Percentiles rank a stretch among this genome's conserved stretches.
Evolutionary conservation across 2,329 filamentous ascomycete species (phyloP).

Genomic region (Xylaria sp.): DNA sequence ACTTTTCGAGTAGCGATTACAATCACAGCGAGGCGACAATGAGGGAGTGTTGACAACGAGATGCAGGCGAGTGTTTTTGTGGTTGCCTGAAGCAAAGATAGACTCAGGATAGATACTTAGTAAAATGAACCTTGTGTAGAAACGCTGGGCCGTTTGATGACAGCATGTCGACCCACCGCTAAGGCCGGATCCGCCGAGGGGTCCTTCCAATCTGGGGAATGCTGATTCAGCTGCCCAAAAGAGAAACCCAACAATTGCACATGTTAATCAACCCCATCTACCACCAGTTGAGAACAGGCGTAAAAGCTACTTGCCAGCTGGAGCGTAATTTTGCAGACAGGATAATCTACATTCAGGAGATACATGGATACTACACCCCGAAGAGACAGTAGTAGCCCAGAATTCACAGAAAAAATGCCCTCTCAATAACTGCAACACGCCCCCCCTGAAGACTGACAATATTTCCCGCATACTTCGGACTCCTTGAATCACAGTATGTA

Average conservation of each 20-base stretch:
- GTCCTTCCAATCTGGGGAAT: constrained; percentile 20
- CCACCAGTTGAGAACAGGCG: constrained; percentile 4
- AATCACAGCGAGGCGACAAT: neutral
- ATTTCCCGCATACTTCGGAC: constrained; percentile 14
- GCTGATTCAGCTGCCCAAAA: neutral
- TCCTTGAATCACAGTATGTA: constrained; percentile 21
- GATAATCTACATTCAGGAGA: too few species aligned
- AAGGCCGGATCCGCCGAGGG: constrained; percentile 2
- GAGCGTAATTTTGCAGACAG: too few species aligned
- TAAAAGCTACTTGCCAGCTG: too few species aligned
- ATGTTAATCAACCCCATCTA: neutral
- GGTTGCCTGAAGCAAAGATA: constrained; percentile 5
- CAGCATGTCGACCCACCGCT: constrained; percentile 3
- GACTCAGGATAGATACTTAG: neutral
- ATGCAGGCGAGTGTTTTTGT: neutral
- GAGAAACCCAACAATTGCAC: neutral
- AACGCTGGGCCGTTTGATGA: constrained; percentile 4
- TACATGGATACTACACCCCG: too few species aligned
- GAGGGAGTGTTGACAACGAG: neutral
- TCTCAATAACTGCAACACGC: too few species aligned
- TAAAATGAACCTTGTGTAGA: neutral
- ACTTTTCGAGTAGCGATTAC: neutral
- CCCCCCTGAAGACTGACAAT: neutral
- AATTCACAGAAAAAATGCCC: too few species aligned
- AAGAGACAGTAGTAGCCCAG: too few species aligned